phyloP scores from a whole-genome alignment of 208 protist genomes.

The Crithidia expoeki region DNA sequence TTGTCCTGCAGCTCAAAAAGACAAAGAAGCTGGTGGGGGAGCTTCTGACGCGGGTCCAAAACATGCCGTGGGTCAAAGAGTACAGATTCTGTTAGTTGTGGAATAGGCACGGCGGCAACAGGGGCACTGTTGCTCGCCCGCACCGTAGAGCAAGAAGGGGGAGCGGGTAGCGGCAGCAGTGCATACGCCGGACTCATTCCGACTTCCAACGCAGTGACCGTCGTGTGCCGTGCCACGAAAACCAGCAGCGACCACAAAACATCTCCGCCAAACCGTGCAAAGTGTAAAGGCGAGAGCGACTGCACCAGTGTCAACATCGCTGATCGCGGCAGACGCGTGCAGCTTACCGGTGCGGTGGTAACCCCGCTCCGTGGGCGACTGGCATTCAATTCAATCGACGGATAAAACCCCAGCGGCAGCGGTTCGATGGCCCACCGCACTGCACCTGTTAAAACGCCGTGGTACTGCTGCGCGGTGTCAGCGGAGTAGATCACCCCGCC shows the following conservation, averaged over 20 bases:
- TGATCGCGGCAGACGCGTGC: constrained; percentile 21
- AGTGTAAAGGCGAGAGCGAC: constrained; percentile 26
- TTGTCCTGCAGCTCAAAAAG: constrained; percentile 36
- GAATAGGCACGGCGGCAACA: too few species aligned
- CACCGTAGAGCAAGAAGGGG: background rate
- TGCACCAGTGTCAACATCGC: constrained; percentile 30
- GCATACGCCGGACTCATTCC: constrained; percentile 37
- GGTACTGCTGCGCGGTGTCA: constrained; percentile 22
- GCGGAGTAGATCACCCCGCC: constrained; percentile 29
- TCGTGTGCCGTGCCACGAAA: constrained; percentile 21
- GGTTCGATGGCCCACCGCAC: constrained; percentile 38
- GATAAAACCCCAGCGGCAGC: constrained; percentile 38
- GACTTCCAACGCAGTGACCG: constrained; percentile 33
- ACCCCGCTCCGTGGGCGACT: constrained; percentile 20
- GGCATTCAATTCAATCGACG: constrained; percentile 36
- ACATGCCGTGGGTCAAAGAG: constrained; percentile 35
- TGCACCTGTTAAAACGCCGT: constrained; percentile 15
- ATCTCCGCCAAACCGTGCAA: constrained; percentile 32
- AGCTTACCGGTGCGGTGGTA: constrained; percentile 18
- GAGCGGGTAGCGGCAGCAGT: constrained; percentile 1
- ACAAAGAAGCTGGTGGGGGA: constrained; percentile 23
- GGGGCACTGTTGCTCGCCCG: background rate
- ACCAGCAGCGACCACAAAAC: constrained; percentile 33
- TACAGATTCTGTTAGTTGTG: background rate
- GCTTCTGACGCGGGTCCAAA: constrained; percentile 24